Base-by-base conservation (phyloP, 2,329 filamentous ascomycete genomes). In the Colletotrichum sp. region DNA sequence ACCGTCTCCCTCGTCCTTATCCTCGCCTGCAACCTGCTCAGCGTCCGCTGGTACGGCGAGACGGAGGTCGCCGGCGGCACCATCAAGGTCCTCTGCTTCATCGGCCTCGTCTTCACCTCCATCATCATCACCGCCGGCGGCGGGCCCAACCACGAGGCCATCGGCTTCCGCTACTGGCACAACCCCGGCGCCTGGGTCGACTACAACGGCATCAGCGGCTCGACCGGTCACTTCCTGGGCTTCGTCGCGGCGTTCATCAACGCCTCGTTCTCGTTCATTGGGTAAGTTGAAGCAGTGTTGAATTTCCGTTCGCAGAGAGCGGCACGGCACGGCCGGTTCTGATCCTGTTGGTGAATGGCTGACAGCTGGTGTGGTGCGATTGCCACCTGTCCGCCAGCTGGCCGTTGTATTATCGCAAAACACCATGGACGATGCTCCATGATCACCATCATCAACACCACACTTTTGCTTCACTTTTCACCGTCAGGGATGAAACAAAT, bases 211-310 rank as follows among this genome's bases (percentile, higher is more conserved):
- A 87, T 88, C 82, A 87, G 86, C 73, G 87, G 86, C 5, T 87
- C 90, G 71, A 86, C 85, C 62, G 84, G 86, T 55, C 89, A 89
- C 29, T 89, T 92, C 80, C 90, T 90, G 79, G 85, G 86, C 16
- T 89, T 91, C n/a, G 88, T 92, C 78, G 76, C 90, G 88, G 16
- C 88, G 76, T 92, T 92, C 80, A 88, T 90, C 32, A 92, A 91
- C 79, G 87, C 85, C 0, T 77, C 77, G 34, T 78, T 78, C 71
- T 77, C 74, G 32, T 78, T 78, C 57, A 78, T 78, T 39, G 77
- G 75, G 55, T 59, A 59, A 59, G 55, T 30, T 13, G 44, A 19
- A 59, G 19, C 27, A 19, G 13, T 59, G 27, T 15, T 9, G 6
- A 15, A 39, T 3, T 59, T 29, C 22, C 25, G 3, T 25, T 5